Evolutionary conservation across 768 basidiomycete species (phyloP), one percentile per base, ranked within the genome.

Genomic region (Phanerochaete carnosa): DNA sequence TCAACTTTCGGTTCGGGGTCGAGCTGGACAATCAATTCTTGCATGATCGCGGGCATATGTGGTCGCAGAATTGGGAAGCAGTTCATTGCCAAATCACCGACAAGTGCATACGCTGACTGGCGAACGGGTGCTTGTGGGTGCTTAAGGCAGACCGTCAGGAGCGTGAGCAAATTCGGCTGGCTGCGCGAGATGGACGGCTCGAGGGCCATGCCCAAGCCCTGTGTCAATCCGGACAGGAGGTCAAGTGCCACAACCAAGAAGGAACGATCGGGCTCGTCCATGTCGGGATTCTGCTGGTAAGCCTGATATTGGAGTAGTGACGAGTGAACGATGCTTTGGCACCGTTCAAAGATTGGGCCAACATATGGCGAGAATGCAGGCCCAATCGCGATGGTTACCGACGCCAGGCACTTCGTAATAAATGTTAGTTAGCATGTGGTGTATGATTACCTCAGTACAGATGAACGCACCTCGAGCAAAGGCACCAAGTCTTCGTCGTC

Each of bases 181-280:
- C 80, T 84, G 43, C 74, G 77, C 22, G 79, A 76, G 70, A 98
- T 89, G 57, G 94, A 75, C 22, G 85, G 77, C 63, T 92, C 89
- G 50, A 98, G 83, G 19, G 82, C 77, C 74, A 83, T 84, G 50
- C 92, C 89, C 61, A 99, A 83, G 25, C 95, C 97, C 72, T 99
- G 97, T 3, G 95, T 95, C 22, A 99, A 80, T 56, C 97, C 97
- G 9, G 94, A 97, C 26, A 99, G 82, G 35, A 99, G 81, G 74
- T 99, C 97, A n/a, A 99, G 83, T 6, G 97, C 93, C 28, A 98
- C 97, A 58, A 99, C 95, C 53, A 99, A 86, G 85, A 98, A 98
- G 3, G 95, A 91, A 70, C 91, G 89, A 76, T 98, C 97, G 2
- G 97, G 97, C 72, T 97, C 95, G 58, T 98, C 95, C 62, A 92